Evolutionary conservation across 768 basidiomycete genomes (phyloP), one percentile per base, ranked within the genome.

Genomic region (Sutorius australiensis): DNA sequence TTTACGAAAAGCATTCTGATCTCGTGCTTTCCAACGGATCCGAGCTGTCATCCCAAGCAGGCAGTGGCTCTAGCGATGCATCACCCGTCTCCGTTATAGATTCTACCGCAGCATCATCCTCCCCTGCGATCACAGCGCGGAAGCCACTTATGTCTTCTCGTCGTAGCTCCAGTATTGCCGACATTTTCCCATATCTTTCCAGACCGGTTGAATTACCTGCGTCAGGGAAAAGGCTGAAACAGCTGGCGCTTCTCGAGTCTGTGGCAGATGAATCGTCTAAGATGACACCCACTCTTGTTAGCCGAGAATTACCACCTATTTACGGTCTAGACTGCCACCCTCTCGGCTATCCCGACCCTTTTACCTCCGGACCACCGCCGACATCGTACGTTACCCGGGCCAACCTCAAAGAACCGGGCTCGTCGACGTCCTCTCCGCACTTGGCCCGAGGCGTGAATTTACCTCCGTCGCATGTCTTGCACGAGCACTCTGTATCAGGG

Each of bases 251-350:
- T 54, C 72, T 89, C 11, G 87, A 90, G 64, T 74, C 80, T 13
- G 82, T 89, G 33, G 86, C 83, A 0, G 81, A 84, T 60, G 87
- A 91, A 65, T 87, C 89, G 5, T 84, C 83, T 6, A 76, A 78
- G 54, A 77, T 84, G 75, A 77, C 80, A 24, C 76, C 80, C 53
- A 71, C 63, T 52, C 65, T 70, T 52, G 58, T 58, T 46, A 61
- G 38, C 44, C 58, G 57, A 32, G 64, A 72, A 28, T 56, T 69
- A 19, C 58, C 69, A 19, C 45, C 53, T 7, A 32, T 37, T 41
- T 39, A 47, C 3, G 28, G 44, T 36, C 46, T 36, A 6, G 59
- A 61, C 44, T 38, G 11, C 21, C 38, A 7, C 11, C 38, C 21
- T 51, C 12, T 47, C 9, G 46, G 36, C 1, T 48, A 54, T 52